Evolutionary conservation across 345 rosid species (phyloP).

Genomic region (Ceriops tagal): DNA sequence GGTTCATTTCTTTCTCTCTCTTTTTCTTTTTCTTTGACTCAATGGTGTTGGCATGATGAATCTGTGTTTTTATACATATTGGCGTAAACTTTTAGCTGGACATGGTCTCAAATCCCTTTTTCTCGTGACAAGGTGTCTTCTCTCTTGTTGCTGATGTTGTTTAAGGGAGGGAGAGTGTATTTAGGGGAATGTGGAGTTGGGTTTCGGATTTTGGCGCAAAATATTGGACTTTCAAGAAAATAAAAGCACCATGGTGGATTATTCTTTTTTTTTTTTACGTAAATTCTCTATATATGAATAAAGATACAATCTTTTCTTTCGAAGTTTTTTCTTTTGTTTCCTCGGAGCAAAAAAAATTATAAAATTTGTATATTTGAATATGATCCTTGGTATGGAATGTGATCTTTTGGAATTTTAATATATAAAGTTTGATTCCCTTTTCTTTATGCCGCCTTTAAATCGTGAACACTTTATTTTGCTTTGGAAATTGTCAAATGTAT

Average conservation of each 20-base stretch:
- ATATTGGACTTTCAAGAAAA: not conserved
- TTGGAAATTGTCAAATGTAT: conserved; percentile 12
- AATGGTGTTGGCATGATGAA: not conserved
- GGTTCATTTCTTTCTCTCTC: not conserved
- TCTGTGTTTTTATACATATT: not conserved
- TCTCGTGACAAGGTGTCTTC: not conserved
- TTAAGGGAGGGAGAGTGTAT: not conserved
- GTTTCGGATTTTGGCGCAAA: conserved; percentile 10
- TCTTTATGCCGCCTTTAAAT: not conserved
- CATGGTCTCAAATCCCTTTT: not conserved
- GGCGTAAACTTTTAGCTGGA: conserved; percentile 20
- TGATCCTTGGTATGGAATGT: not conserved
- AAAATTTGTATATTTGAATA: not conserved
- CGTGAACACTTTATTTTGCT: not conserved
- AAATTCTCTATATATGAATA: not conserved
- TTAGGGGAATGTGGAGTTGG: conserved; percentile 10
- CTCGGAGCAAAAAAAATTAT: not conserved
- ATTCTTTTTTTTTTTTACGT: not conserved
- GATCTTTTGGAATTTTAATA: not conserved
- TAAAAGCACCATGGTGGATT: not conserved
- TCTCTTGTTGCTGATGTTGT: not conserved
- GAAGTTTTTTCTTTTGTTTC: not conserved
- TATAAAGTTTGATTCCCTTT: not conserved
- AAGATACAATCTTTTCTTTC: not conserved
- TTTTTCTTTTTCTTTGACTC: not conserved